A percentile compares a stretch with the other conserved stretches of the same genome.
Evolutionary conservation across 352 stramenopile species (phyloP).

Genomic region (Globisporangium nodosum): DNA sequence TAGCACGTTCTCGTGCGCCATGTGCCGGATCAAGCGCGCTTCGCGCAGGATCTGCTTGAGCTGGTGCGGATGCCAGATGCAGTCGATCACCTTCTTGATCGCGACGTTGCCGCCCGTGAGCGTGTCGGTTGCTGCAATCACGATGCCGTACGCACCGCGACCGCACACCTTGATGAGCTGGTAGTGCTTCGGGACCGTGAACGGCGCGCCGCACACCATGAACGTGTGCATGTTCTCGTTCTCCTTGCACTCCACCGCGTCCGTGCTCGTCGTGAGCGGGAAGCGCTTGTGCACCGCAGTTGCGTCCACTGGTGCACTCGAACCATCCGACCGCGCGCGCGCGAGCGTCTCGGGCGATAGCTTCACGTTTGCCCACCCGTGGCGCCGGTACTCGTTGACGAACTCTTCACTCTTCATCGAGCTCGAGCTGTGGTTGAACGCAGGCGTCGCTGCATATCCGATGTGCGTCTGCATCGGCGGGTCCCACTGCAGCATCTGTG

Average conservation of each 20-base stretch:
- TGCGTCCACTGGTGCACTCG: slow-evolving; percentile 25
- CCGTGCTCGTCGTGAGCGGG: slow-evolving; percentile 20
- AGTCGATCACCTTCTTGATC: slow-evolving; percentile 91
- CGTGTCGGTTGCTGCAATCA: slow-evolving; percentile 84
- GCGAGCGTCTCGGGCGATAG: slow-evolving; percentile 52
- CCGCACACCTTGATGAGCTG: slow-evolving; percentile 87
- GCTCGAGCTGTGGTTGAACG: slow-evolving; percentile 9
- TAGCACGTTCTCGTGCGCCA: slow-evolving; percentile 82
- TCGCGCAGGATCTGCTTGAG: slow-evolving; percentile 89
- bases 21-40: slow-evolving; percentile 77
- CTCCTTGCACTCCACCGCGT: slow-evolving; percentile 77
- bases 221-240: slow-evolving; percentile 87
- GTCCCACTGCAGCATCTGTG: slow-evolving; percentile 77
- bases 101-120: slow-evolving; percentile 79
- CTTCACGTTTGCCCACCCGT: slow-evolving; percentile 80
- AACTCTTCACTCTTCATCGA: slow-evolving; percentile 37
- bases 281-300: slow-evolving; percentile 36
- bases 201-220: slow-evolving; percentile 85
- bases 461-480: slow-evolving; percentile 13
- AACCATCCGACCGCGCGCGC: slow-evolving; percentile 53
- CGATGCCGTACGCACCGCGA: slow-evolving; percentile 84
- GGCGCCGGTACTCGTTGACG: slow-evolving; percentile 38
- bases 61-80: slow-evolving; percentile 86
- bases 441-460: slow-evolving; percentile 30
- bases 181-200: slow-evolving; percentile 83